Base-by-base conservation (phyloP, 371 early-diverging fungal species). In the Smittium culicis region DNA sequence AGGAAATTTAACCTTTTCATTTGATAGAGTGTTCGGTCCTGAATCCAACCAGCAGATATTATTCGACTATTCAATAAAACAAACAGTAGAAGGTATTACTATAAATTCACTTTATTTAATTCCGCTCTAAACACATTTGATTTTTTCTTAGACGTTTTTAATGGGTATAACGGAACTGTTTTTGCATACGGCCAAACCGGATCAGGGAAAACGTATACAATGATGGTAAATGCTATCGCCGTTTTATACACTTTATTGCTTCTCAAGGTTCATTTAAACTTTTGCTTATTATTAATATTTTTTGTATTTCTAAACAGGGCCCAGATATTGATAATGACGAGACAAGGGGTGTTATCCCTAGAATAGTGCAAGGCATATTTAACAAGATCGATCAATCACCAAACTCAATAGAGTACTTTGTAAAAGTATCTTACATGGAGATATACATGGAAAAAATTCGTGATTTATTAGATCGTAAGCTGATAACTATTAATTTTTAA, bases 61-160 rank as follows among this genome's bases (percentile, higher is more conserved):
- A 34, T 96, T 93, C 74, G 86, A 90, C 67, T 91, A 92, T 71
- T 85, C 93, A 20, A 92, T 94, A 67, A 85, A 85, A 70, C 84
- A 89, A 55, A 91, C 90, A 63, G 88, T 97, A 35, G 93, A 93
- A 78, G 94, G 93, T 92, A 85, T 66, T 84, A 87, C 72, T 84
- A 85, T 64, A 89, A 89, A 73, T 90, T 90, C 77, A 96, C 99
- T 1, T 91, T 98, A n/a, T 98, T 99, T 75, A 98, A 96, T 45
- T 99, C 96, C 77, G 97, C 97, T 70, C 96, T 96, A 76, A 96
- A 96, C 1, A 98, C 98, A 68, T 88, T 90, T 62, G 99, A 99
- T 78, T 99, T n/a, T n/a, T n/a, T n/a, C n/a, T 99, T 84, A 99
- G 99, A 2, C 92, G 92, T 79, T 99, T 99, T 14, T 98, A 64